Base-by-base conservation (phyloP, 805 yeast species). In the Sugiyamaella lignohabitans region DNA sequence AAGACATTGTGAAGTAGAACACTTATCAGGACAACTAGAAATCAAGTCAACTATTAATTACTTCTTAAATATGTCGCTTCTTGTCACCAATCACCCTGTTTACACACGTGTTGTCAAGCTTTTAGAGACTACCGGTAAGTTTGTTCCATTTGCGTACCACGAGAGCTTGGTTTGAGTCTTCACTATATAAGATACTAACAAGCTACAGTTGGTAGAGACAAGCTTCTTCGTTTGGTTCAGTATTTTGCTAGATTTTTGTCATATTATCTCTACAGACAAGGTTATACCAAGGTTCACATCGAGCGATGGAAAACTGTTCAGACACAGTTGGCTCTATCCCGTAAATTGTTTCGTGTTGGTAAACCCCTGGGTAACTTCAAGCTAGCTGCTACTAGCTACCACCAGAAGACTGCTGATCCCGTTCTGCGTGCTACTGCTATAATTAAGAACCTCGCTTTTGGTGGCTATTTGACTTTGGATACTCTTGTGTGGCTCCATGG, bases 291-390 rank as follows among this genome's bases (percentile, higher is more conserved):
- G 46, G 73, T 71, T 45, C 53, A 71, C 5, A 74, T 82, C 29
- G 64, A 65, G 40, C 62, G 75, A 49, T 73, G 79, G 62, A 75
- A 74, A 55, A 69, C 73, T 19, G 64, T 87, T 52, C 85, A 82
- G 66, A 62, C 61, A 39, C 79, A 83, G 53, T 74, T 87, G 24
- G 75, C 86, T 1, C 64, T 82, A 49, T 73, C 86, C 52, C 80
- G 98, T 64, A 91, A 91, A 69, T 81, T 88, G 19, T 68, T 89
- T 71, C 78, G 97, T 59, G 79, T 83, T 59, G 76, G 87, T 53
- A 89, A 88, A 67, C 95, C 95, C 1, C 68, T 89, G 58, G 57
- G 56, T 40, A 87, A 83, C 61, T 60, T 85, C 46, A 79, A 80
- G 57, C 74, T 78, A n/a, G 85, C 89, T 3, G 72, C 84, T 2